Conservation (phyloP, 2,329 filamentous ascomycete species). For the Metarhizium sp. region DNA sequence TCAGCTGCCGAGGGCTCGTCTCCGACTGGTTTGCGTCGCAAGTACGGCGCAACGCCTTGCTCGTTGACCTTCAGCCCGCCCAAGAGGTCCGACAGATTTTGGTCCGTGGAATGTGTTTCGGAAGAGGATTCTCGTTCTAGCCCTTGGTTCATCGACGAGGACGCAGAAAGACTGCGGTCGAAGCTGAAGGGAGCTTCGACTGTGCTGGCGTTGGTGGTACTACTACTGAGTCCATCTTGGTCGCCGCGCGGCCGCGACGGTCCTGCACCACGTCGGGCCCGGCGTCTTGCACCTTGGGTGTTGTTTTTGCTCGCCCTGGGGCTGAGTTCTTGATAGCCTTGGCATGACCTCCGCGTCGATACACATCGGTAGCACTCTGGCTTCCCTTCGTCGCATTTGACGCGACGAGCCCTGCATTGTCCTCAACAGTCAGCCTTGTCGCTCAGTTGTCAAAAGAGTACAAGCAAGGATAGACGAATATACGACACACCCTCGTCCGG, state of each 20-base stretch:
- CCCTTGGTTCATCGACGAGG: background rate
- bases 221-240: background rate
- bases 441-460: background rate
- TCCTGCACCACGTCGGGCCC: background rate
- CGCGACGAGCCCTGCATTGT: background rate
- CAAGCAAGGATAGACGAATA: background rate
- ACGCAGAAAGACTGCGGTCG: background rate
- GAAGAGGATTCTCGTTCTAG: conserved; percentile 23
- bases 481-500: background rate
- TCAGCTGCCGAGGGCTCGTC: conserved; percentile 60
- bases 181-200: background rate
- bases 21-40: conserved; percentile 51
- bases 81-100: conserved; percentile 68
- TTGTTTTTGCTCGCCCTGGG: background rate
- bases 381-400: conserved; percentile 4
- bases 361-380: conserved; percentile 1
- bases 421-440: background rate
- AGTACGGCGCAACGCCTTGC: conserved; percentile 78
- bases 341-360: background rate
- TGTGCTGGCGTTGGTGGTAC: background rate
- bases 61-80: conserved; percentile 83
- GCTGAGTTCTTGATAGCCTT: background rate
- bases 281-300: background rate
- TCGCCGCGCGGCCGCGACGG: background rate
- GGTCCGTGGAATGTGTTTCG: conserved; percentile 48